Conservation (phyloP, 192 early-diverging fungal species). For the Glomus cerebriforme region DNA sequence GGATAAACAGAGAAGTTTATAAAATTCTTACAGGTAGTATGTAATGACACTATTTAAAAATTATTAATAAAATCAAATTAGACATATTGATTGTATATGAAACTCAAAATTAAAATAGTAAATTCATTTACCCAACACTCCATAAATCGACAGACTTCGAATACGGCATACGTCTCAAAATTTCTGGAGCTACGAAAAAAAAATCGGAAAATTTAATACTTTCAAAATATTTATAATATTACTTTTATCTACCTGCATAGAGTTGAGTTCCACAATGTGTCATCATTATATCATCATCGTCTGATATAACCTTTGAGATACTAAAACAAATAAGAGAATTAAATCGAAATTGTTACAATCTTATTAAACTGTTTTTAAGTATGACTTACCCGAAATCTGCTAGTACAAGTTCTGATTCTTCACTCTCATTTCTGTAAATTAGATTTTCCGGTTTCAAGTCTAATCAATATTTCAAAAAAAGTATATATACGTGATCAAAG, state of each 20-base stretch:
- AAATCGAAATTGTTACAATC: too few relatives aligned
- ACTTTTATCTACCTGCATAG: conserved; percentile 52
- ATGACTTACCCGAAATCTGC: conserved; percentile 79
- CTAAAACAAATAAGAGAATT: conserved; percentile 34
- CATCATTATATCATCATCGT: conserved; percentile 65
- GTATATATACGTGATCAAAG: background rate
- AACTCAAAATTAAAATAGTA: background rate
- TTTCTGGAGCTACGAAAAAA: conserved; percentile 71
- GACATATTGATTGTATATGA: background rate
- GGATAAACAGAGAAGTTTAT: background rate
- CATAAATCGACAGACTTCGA: conserved; percentile 93
- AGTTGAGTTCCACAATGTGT: conserved; percentile 89
- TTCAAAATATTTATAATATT: background rate
- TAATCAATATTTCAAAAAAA: conserved; percentile 7
- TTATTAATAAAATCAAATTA: background rate
- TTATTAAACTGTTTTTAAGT: background rate
- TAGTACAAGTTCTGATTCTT: conserved; percentile 75
- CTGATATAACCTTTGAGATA: conserved; percentile 66
- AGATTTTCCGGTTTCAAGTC: conserved; percentile 89
- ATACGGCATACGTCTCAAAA: conserved; percentile 80
- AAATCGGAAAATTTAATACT: background rate
- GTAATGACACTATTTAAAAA: conserved; percentile 71
- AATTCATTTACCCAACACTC: conserved; percentile 69
- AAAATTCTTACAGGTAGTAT: conserved; percentile 69
- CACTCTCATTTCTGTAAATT: conserved; percentile 65